Evolutionary conservation across 208 protist genomes (phyloP).

Genomic region (Angomonas deanei): DNA sequence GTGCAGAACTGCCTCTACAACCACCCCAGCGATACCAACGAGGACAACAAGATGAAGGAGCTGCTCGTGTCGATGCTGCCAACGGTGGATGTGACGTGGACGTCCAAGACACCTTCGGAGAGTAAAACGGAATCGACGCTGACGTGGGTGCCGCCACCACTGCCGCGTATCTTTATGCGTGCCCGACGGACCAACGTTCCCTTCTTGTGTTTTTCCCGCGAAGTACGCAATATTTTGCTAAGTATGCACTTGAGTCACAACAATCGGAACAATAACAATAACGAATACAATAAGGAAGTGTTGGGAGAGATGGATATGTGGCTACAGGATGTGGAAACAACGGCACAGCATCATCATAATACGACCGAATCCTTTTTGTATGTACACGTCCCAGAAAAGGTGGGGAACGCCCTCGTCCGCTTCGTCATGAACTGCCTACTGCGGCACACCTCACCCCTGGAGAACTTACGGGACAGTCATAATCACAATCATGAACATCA

Average conservation of each 20-base stretch:
- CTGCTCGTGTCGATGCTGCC: neutral
- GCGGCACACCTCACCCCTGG: conserved; percentile 27
- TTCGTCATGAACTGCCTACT: conserved; percentile 37
- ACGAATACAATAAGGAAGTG: neutral
- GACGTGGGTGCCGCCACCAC: conserved; percentile 9
- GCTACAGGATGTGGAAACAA: neutral
- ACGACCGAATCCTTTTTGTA: conserved; percentile 19
- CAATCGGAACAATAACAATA: neutral
- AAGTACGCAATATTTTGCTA: conserved; percentile 19
- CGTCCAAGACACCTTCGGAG: neutral
- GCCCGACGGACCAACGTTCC: conserved; percentile 36
- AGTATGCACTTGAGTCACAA: neutral
- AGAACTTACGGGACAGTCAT: conserved; percentile 13
- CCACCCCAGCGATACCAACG: neutral
- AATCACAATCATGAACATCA: neutral
- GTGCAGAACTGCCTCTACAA: neutral
- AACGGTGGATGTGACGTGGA: too few relatives aligned
- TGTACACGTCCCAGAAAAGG: conserved; percentile 8
- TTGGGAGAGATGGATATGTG: neutral
- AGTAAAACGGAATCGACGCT: neutral
- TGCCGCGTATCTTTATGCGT: conserved; percentile 15
- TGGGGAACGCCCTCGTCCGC: conserved; percentile 17
- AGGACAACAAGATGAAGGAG: neutral
- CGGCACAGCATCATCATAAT: neutral
- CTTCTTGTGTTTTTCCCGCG: conserved; percentile 42